Base-by-base conservation (phyloP, 768 basidiomycete species). In the Zangia roseola region DNA sequence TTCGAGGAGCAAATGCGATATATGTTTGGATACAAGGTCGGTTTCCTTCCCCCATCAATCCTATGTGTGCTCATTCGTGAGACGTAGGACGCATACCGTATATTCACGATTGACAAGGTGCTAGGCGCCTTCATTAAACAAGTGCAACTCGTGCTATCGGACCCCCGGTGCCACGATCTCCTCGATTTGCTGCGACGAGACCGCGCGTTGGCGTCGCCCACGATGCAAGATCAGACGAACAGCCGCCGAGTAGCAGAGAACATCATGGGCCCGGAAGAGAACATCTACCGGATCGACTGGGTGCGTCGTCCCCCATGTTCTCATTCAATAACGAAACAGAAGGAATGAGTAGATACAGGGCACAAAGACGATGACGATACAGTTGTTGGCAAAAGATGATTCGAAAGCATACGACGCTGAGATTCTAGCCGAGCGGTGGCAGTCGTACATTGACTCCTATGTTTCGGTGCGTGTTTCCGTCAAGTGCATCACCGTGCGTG, bases 61-160 rank as follows among this genome's bases (percentile, higher is more conserved):
- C 19, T 25, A 33, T 38, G 13, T 3, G 5, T 5, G 12, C 59
- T 62, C 34, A 54, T 23, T 6, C 8, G 17, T n/a, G 35, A 6
- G 6, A 35, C 16, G 8, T 52, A 88, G 86, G 75, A 89, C 23
- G 84, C 84, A 0, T 97, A 91, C 67, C 87, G 86, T 62, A 81
- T 93, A 60, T 99, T 97, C 68, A 97, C 95, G 0, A 74, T 97
- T 21, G 95, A 99, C 71, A 94, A 97, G 67, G 75, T 97, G 30
- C 79, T 97, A 36, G 88, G 88, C 2, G 76, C 83, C 2, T 78
- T 97, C 52, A 84, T 99, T 68, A 97, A 97, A 64, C 92, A 94
- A 72, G 91, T 89, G 9, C 88, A 91, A 61, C 64, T 76, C n/a
- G 71, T 86, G 26, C 72, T 88, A n/a, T 65, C 77, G 2, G 89